Conservation (phyloP, 371 early-diverging fungal genomes). For the Vairimorpha necatrix region DNA sequence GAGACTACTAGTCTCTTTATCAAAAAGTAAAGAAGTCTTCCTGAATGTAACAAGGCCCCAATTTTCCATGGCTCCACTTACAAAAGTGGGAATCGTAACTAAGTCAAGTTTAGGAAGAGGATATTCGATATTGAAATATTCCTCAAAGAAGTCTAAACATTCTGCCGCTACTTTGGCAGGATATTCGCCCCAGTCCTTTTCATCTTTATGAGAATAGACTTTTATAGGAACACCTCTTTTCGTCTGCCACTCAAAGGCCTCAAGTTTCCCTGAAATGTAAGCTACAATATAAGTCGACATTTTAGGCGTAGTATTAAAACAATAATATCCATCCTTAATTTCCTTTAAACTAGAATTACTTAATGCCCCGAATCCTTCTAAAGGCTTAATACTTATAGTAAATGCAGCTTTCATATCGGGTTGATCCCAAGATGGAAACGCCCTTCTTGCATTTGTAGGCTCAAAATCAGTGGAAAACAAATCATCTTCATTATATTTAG, state of each 20-base stretch:
- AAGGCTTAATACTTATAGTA: constrained; percentile 71
- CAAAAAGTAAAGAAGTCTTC: constrained; percentile 70
- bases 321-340: constrained; percentile 67
- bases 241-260: constrained; percentile 72
- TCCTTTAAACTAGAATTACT: constrained; percentile 71
- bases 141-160: constrained; percentile 73
- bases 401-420: constrained; percentile 80
- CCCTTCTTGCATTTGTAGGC: constrained; percentile 74
- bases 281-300: constrained; percentile 87
- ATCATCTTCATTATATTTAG: constrained; percentile 17
- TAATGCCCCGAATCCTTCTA: constrained; percentile 68
- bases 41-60: constrained; percentile 87
- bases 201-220: constrained; percentile 73
- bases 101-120: constrained; percentile 80
- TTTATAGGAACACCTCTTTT: constrained; percentile 68
- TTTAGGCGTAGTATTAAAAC: constrained; percentile 73
- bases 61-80: constrained; percentile 76
- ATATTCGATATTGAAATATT: constrained; percentile 74
- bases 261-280: constrained; percentile 77
- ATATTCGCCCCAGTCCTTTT: constrained; percentile 70
- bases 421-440: constrained; percentile 84
- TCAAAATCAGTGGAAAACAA: constrained; percentile 74
- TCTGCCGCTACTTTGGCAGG: constrained; percentile 71
- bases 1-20: constrained; percentile 68
- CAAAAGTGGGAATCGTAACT: constrained; percentile 79